Evolutionary conservation across 106 monocot genomes (phyloP).

Genomic region (Dendrobium nobile): DNA sequence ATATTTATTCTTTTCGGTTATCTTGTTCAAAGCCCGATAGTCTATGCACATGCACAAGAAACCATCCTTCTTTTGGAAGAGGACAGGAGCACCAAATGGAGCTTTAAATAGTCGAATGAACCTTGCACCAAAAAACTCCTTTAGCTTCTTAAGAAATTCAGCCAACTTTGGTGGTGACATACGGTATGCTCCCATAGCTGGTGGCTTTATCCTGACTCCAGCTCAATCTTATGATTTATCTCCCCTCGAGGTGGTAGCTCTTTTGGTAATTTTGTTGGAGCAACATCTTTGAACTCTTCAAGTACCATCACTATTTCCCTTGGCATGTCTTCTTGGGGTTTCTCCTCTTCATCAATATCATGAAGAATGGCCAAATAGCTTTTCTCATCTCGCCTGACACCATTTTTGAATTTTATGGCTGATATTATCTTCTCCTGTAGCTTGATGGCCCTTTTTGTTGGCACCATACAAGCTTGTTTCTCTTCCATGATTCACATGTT

Average conservation of each 20-base stretch:
- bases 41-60: neutral
- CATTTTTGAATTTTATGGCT: too few species aligned
- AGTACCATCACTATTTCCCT: neutral
- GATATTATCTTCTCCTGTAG: too few species aligned
- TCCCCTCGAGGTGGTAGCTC: neutral
- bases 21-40: neutral
- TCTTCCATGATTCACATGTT: too few species aligned
- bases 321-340: too few species aligned
- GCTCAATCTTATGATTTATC: neutral
- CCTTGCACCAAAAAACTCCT: neutral
- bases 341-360: too few species aligned
- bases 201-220: neutral
- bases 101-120: neutral
- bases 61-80: slow-evolving; percentile 8
- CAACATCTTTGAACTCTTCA: slow-evolving; percentile 4
- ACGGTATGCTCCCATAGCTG: neutral
- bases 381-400: too few species aligned
- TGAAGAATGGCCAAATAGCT: too few species aligned
- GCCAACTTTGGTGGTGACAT: neutral
- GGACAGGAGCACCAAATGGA: neutral
- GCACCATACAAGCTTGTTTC: too few species aligned
- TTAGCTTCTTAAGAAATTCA: neutral
- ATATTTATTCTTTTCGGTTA: neutral
- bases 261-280: neutral
- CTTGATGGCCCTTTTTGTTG: too few species aligned